Percentiles rank a stretch among this genome's conserved stretches.
phyloP scores from a whole-genome alignment of 352 stramenopile species.

The Phytophthora palmivora region DNA sequence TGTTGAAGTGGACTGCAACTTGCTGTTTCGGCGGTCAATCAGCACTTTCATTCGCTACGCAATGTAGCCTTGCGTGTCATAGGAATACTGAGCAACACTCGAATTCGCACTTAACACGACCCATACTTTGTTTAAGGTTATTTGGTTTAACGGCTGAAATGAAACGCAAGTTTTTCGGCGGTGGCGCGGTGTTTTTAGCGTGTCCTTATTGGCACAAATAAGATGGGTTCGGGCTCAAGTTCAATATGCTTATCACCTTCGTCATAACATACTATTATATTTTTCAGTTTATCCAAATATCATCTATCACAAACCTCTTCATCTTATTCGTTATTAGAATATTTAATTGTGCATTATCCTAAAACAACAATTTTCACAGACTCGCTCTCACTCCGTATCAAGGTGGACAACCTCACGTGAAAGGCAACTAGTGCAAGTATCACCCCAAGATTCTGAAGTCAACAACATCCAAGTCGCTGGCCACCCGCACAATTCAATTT shows the following conservation, averaged over 20 bases:
- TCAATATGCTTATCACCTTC: slow-evolving; percentile 18
- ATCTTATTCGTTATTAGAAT: too few species aligned
- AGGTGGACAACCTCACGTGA: neutral
- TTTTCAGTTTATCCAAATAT: neutral
- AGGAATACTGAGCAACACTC: slow-evolving; percentile 18
- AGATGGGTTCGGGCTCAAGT: slow-evolving; percentile 18
- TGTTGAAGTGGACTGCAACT: slow-evolving; percentile 27
- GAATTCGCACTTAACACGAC: slow-evolving; percentile 27
- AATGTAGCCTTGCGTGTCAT: slow-evolving; percentile 35
- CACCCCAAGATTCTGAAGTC: slow-evolving; percentile 27
- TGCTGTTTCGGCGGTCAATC: slow-evolving; percentile 30
- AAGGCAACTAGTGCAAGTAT: slow-evolving; percentile 4
- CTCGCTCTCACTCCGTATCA: neutral
- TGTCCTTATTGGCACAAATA: neutral
- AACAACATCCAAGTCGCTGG: neutral
- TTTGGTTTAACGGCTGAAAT: slow-evolving; percentile 3
- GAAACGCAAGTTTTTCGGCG: slow-evolving; percentile 35
- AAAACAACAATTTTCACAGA: too few species aligned
- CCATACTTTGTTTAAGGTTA: slow-evolving; percentile 5
- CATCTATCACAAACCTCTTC: neutral
- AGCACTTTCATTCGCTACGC: slow-evolving; percentile 20
- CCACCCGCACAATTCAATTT: slow-evolving; percentile 29
- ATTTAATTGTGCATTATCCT: too few species aligned
- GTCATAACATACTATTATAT: neutral
- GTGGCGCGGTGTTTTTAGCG: slow-evolving; percentile 7